Base-by-base conservation (phyloP, 768 basidiomycete genomes). In the Trametes elegans region DNA sequence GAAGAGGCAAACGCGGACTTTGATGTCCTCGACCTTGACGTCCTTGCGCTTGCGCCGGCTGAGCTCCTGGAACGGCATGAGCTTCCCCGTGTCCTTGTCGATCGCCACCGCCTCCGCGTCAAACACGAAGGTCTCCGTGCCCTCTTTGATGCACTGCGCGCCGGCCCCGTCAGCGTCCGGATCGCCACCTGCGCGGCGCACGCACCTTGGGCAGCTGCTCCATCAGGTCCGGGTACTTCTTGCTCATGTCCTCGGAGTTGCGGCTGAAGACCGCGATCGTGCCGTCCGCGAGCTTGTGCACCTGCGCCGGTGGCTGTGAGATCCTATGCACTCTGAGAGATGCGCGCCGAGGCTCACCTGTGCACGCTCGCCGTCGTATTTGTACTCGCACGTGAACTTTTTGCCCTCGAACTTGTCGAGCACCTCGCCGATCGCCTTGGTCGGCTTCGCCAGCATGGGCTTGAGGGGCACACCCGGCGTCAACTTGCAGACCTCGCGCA, bases 191-290 rank as follows among this genome's bases (percentile, higher is more conserved):
- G 4, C 29, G 19, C 5, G 38, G n/a, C 19, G 43, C 8, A 64
- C 75, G 42, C 55, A 94, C 96, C 44, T 80, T 81, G 5, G 95
- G 93, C 18, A 98, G 77, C 67, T 98, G 94, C 57, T 93, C 91
- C 10, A 97, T 83, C n/a, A 99, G 77, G 75, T 99, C 97, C 0
- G 97, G 97, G 73, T 98, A 99, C 68, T 99, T 99, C 70, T 93
- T 93, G 68, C 89, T 94, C 97, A 98, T 99, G 63, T 99, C 94
- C 70, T 99, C 97, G 23, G 94, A 97, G 71, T 99, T 99, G 52
- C 97, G 78, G 68, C 93, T 95, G 72, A 98, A 99, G 38, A 99
- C 87, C n/a, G 82, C 81, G 18, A 99, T 85, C 4, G 78, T 80
- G 1, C 94, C 96, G 64, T 93, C 80, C 38, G 84, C 83, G 42